Conservation (phyloP, 495 filamentous ascomycete species). For the Podospora pseudopauciseta region DNA sequence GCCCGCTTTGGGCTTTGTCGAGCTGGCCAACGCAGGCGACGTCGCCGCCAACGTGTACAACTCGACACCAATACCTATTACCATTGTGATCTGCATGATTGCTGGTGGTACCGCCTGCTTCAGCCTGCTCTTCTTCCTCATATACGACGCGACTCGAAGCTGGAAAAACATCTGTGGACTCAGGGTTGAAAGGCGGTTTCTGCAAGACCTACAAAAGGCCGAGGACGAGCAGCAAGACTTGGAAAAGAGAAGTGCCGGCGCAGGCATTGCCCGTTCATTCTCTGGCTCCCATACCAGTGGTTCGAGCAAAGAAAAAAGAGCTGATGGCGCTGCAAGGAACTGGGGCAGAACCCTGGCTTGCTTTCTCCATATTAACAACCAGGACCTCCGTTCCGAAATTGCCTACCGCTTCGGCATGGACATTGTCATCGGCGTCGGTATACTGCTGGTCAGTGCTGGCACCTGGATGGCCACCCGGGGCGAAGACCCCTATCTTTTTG, state of each 20-base stretch:
- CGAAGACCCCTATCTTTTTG: slow-evolving; percentile 37
- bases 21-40: slow-evolving; percentile 51
- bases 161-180: slow-evolving; percentile 45
- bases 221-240: background rate
- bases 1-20: slow-evolving; percentile 46
- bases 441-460: slow-evolving; percentile 46
- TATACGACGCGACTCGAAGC: slow-evolving; percentile 41
- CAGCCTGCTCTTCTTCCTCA: slow-evolving; percentile 42
- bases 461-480: slow-evolving; percentile 52
- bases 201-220: slow-evolving; percentile 18
- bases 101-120: slow-evolving; percentile 47
- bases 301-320: background rate
- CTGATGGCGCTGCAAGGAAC: background rate
- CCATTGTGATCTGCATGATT: slow-evolving; percentile 48
- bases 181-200: slow-evolving; percentile 34
- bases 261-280: background rate
- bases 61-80: slow-evolving; percentile 42
- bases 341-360: slow-evolving; percentile 22
- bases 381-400: slow-evolving; percentile 46
- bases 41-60: slow-evolving; percentile 57
- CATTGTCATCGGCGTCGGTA: slow-evolving; percentile 42
- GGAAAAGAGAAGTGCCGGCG: background rate
- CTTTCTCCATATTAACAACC: slow-evolving; percentile 37
- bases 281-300: background rate
- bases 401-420: slow-evolving; percentile 52